Percentiles rank a stretch among this genome's conserved stretches.
Evolutionary conservation across 1,284 basidiomycete genomes (phyloP).

Genomic region (Apiotrichum montevideense): DNA sequence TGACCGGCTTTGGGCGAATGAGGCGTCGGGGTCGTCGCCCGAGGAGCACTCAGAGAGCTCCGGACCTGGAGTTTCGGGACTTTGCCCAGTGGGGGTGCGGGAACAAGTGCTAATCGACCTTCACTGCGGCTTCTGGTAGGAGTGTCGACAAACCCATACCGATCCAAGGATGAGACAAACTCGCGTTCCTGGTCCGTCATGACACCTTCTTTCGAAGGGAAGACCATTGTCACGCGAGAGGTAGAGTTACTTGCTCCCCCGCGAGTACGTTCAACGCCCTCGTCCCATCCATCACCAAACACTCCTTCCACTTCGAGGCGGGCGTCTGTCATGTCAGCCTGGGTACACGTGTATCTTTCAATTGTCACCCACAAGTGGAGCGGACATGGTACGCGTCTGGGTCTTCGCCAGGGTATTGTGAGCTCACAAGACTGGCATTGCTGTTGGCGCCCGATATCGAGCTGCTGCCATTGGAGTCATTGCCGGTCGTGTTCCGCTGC

Average conservation of each 20-base stretch:
- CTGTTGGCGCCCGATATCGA: neutral
- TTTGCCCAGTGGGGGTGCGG: constrained; percentile 58
- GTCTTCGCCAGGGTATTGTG: constrained; percentile 57
- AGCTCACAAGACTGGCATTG: constrained; percentile 8
- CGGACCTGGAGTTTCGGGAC: constrained; percentile 52
- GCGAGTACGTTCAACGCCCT: constrained; percentile 85
- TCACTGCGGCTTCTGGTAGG: constrained; percentile 56
- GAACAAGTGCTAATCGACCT: constrained; percentile 66
- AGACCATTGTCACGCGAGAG: constrained; percentile 50
- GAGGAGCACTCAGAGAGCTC: neutral
- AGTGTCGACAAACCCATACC: constrained; percentile 77
- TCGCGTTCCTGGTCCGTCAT: constrained; percentile 55
- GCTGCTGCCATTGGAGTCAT: neutral
- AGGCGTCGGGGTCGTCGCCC: neutral
- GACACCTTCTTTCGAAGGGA: constrained; percentile 46
- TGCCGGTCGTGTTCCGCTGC: neutral
- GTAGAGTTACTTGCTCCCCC: constrained; percentile 54
- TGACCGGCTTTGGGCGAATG: neutral
- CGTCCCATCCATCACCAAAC: constrained; percentile 82
- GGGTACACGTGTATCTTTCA: neutral
- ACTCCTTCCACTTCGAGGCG: constrained; percentile 76
- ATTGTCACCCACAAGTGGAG: constrained; percentile 55
- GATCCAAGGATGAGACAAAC: constrained; percentile 60
- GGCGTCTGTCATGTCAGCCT: constrained; percentile 45
- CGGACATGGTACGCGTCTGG: constrained; percentile 78